Evolutionary conservation across 495 filamentous ascomycete species (phyloP).

Genomic region (Aspergillus conjunctus): DNA sequence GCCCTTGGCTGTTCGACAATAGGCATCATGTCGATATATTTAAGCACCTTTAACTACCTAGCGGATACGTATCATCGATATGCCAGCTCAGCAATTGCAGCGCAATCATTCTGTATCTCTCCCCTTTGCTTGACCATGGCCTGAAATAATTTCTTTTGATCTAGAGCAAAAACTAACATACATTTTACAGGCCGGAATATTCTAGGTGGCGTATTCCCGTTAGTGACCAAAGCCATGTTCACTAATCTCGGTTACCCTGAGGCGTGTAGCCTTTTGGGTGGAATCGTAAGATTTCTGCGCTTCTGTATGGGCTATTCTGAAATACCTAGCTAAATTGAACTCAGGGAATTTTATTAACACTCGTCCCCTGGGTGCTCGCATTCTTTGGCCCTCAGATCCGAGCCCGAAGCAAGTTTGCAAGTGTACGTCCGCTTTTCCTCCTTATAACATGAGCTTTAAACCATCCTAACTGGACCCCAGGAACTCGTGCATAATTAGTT

Average conservation of each 20-base stretch:
- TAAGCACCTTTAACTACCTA: conserved; percentile 92
- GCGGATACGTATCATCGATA: conserved; percentile 89
- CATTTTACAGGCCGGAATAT: conserved; percentile 65
- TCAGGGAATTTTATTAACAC: conserved; percentile 59
- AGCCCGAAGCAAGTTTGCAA: conserved; percentile 72
- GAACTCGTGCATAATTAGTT: conserved; percentile 11
- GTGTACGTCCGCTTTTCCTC: conserved; percentile 21
- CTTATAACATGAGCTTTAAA: not conserved
- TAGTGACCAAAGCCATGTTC: conserved; percentile 75
- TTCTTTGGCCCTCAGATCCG: conserved; percentile 75
- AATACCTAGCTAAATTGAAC: not conserved
- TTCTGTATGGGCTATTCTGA: conserved; percentile 7
- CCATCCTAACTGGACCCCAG: conserved; percentile 16
- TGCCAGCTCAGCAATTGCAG: conserved; percentile 83
- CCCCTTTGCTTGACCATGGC: not conserved
- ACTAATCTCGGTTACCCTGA: conserved; percentile 67
- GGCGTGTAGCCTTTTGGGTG: conserved; percentile 76
- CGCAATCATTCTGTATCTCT: conserved; percentile 71
- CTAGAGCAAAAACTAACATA: conserved; percentile 3
- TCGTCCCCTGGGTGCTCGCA: conserved; percentile 79
- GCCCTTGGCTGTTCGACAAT: conserved; percentile 76
- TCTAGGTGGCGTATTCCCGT: conserved; percentile 79
- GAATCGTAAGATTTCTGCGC: conserved; percentile 49
- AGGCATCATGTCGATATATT: conserved; percentile 86
- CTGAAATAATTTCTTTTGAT: too few species aligned